Base-by-base conservation (phyloP, 1,284 basidiomycete species). In the Ganoderma resinaceum region DNA sequence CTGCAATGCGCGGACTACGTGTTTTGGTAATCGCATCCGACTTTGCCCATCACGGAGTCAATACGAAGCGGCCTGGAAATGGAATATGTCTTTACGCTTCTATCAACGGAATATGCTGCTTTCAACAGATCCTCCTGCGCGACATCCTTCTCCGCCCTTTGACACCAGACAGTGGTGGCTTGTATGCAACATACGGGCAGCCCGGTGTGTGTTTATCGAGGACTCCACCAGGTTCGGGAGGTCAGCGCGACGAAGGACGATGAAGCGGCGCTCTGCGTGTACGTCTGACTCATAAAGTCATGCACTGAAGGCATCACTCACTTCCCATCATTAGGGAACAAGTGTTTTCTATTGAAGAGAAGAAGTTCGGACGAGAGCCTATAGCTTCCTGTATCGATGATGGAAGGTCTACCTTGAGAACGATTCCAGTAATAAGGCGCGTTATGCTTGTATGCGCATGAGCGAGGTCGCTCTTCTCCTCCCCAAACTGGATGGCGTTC, bases 401-500 rank as follows among this genome's bases (percentile, higher is more conserved):
- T 37, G 55, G 55, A 58, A 58, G 55, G 16, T 18, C 20, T 35
- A 20, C 33, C n/a, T 37, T 20, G 20, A n/a, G 33, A 4, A 20
- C 33, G 9, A 11, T 20, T 55, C 33, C 33, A 37, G 33, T 58
- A 33, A n/a, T 58, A 58, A 35, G 33, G 18, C 11, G 55, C 20
- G n/a, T n/a, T 37, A 33, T 20, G 9, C 26, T 6, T 14, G 33
- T 18, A 37, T 2, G 18, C 33, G 20, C 33, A 57, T n/a, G 20
- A 37, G 9, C 33, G 33, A 35, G 33, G 55, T 14, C 55, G 35
- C 33, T 57, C 55, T 35, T 16, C 33, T 29, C 31, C 31, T 31
- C 33, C 20, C 20, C 29, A 53, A 53, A 26, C 52, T 53, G 33
- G 18, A 57, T 57, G 55, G 55, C 55, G 55, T 57, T 57, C 33